Base-by-base conservation (phyloP, 2,329 filamentous ascomycete species). In the Epichloe scottii region DNA sequence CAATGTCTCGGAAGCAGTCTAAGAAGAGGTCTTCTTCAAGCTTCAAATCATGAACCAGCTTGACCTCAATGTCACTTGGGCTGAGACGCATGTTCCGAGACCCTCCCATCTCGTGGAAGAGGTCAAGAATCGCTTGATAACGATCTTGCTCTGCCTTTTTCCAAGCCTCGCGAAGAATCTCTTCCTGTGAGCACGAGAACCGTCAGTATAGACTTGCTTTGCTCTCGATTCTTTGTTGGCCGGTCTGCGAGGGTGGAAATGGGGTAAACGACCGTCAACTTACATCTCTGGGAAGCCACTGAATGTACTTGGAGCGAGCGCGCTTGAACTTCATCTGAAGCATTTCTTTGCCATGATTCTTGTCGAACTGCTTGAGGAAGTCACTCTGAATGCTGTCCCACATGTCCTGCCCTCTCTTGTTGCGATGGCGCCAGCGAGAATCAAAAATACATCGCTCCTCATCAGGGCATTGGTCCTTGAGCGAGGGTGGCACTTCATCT, bases 241-340 rank as follows among this genome's bases (percentile, higher is more conserved):
- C 15, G 23, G 49, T 26, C 42, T 17, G 14, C 44, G 44, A 21
- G 34, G 33, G 21, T 41, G 10, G 17, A 41, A 7, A 58, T 10
- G 21, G 42, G 11, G 15, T 14, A 15, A 30, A 42, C 19, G 15
- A 15, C 5, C 14, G 30, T 35, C 26, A 33, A 64, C 76, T 70
- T 63, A 79, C 77, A 64, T 80, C 77, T 54, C 57, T 60, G 10
- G 63, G 55, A 2, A 73, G 68, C 76, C 76, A 79, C 1, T 70
- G 60, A 12, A 71, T 66, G 49, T 73, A 73, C 54, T 72, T 74
- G 50, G 71, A 63, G 19, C 77, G 71, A 3, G 71, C 71, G 6
- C 77, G 70, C 12, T 72, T 71, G 40, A 78, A 68, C 59, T 74
- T 76, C 77, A 81, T 80, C 57, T 81, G 77, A 4, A 80, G 66